Evolutionary conservation across 495 filamentous ascomycete genomes (phyloP), one percentile per base, ranked within the genome.

Genomic region (Aeminium ludgeri): DNA sequence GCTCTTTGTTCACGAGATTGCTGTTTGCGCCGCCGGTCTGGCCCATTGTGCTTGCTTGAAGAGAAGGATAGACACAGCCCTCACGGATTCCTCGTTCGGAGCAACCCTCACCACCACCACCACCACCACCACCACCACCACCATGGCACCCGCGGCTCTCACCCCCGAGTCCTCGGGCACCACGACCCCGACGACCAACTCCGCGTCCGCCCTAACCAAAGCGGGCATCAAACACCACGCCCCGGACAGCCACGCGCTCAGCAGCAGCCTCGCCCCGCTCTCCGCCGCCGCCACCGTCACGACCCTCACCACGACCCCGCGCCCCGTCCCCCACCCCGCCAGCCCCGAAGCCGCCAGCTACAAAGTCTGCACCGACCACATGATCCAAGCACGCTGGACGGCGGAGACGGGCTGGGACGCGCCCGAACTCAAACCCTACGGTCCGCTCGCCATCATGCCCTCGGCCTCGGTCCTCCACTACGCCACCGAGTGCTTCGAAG

Each of bases 401-500:
- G 60, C 53, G 5, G 51, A 55, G 29, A 56, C 56, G 12, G 86
- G 86, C 48, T 95, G 86, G 86, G 64, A 66, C 12, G 69, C 74
- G 0, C 87, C 86, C 11, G 69, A 83, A 45, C 64, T 95, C 32
- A 73, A 72, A 50, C 83, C 86, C 1, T 89, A 78, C 59, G 76
- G 80, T 38, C 82, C 84, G 19, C 64, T 95, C 20, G 69, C 70
- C 49, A 70, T 95, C 54, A 78, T 82, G 60, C 86, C 86, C 6
- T 85, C 79, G 11, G 80, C 85, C 12, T 82, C 77, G n/a, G 73
- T 75, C 20, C 72, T 93, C 29, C 84, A 93, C 65, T 93, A 93
- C 57, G 85, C 85, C 12, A 89, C 82, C 29, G 79, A 87, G 53
- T 93, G 85, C 61, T 92, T 92, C 62, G 85, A 93, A 59, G 85